Base-by-base conservation (phyloP, 805 yeast species). In the Lipomyces kockii region DNA sequence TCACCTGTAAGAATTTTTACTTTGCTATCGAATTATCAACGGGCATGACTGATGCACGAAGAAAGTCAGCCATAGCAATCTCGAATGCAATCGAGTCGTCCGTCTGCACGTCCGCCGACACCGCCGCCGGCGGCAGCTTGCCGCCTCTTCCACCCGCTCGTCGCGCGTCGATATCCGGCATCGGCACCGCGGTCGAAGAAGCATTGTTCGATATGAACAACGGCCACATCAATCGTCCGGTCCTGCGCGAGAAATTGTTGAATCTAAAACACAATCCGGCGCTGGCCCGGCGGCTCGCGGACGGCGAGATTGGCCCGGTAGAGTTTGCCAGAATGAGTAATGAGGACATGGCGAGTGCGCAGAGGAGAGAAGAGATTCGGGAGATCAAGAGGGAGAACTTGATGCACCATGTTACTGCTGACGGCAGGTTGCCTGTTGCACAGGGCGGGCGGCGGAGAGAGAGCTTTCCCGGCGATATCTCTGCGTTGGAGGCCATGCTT, bases 211-310 rank as follows among this genome's bases (percentile, higher is more conserved):
- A 34, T 34, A 25, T 54, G 25, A 60, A 64, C 52, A 25, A 53
- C 46, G 55, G 51, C 17, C 12, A 37, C 39, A 72, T 80, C 46
- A 71, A 80, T 69, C 82, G 81, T 64, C 78, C 78, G 22, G 81
- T 79, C 17, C 78, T 80, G 63, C 78, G 83, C 39, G 76, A 78
- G 71, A 80, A 80, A 74, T 73, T 80, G 39, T 82, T 80, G 29
- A 72, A 74, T 37, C n/a, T 64, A 27, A 64, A 64, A 39, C 67
- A 64, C 52, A 64, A 64, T 51, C 67, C 67, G 5, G 46, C 22
- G 32, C 61, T 64, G 17, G 67, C 64, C 12, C 46, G 55, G 12
- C n/a, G 29, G 34, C 46, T 64, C 22, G 37, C 53, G 17, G 35
- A 14, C n/a, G 67, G 67, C 46, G 58, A 14, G 9, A 43, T 64